phyloP scores from a whole-genome alignment of 192 early-diverging fungal genomes.

The Jimgerdemannia flammicorona region DNA sequence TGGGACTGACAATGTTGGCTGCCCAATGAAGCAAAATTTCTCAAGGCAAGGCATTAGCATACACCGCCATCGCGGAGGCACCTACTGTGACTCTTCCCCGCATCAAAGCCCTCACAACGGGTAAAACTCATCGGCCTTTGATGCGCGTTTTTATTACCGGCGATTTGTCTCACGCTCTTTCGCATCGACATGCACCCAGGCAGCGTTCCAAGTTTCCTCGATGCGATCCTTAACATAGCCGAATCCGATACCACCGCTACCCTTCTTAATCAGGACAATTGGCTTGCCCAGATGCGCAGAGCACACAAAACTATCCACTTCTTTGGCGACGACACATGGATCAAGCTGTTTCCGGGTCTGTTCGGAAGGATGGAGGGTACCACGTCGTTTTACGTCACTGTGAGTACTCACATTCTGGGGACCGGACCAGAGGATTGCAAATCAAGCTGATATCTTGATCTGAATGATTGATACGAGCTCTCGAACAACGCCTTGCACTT shows the following conservation, averaged over 20 bases:
- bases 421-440: constrained; percentile 51
- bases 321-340: constrained; percentile 97
- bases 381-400: constrained; percentile 63
- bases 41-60: constrained; percentile 40
- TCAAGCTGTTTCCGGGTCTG: constrained; percentile 72
- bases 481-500: not conserved
- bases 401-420: constrained; percentile 70
- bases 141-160: not conserved
- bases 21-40: constrained; percentile 40
- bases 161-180: not conserved
- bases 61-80: constrained; percentile 51
- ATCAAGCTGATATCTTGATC: constrained; percentile 36
- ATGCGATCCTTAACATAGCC: constrained; percentile 79
- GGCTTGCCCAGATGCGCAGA: constrained; percentile 59
- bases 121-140: constrained; percentile 19
- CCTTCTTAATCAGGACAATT: constrained; percentile 65
- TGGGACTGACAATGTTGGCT: no score
- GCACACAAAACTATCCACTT: constrained; percentile 58
- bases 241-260: constrained; percentile 65
- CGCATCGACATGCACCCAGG: constrained; percentile 17
- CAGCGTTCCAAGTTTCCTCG: constrained; percentile 76
- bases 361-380: constrained; percentile 60
- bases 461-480: constrained; percentile 6
- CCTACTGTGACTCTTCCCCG: constrained; percentile 81
- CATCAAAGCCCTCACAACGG: constrained; percentile 78